Percentiles rank a stretch among this genome's conserved stretches.
These are phyloP conservation scores for Mycosphaerella sp. DNA, from an alignment of 2,329 filamentous ascomycete genomes.

Conservation along the genomic window DNA sequence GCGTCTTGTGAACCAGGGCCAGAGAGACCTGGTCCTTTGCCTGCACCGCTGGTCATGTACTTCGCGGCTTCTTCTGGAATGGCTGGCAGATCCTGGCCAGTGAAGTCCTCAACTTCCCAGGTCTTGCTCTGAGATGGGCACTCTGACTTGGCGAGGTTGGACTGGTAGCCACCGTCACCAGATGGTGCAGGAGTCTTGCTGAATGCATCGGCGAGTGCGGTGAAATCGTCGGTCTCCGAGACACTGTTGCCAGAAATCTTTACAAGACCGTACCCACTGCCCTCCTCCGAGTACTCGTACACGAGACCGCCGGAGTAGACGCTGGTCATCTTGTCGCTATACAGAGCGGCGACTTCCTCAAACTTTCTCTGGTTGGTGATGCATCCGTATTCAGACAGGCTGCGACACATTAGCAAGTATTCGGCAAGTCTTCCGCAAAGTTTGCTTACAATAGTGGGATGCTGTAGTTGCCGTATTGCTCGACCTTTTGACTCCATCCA, in stretches of 20 bases:
- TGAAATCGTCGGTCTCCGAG: conserved; percentile 57
- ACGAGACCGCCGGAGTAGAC: conserved; percentile 96
- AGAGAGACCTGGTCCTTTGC: conserved; percentile 49
- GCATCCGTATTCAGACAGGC: conserved; percentile 91
- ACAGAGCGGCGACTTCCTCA: conserved; percentile 70
- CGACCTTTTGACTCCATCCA: conserved; percentile 82
- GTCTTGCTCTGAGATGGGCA: conserved; percentile 50
- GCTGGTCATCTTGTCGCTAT: conserved; percentile 71
- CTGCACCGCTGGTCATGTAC: conserved; percentile 54
- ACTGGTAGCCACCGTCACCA: conserved; percentile 56
- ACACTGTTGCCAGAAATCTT: conserved; percentile 49
- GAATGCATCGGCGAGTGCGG: conserved; percentile 48
- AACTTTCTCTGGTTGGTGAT: conserved; percentile 75
- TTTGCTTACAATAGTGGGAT: conserved; percentile 65
- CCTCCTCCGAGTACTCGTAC: conserved; percentile 86
- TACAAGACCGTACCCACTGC: conserved; percentile 74
- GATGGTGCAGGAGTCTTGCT: conserved; percentile 45
- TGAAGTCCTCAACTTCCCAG: conserved; percentile 50
- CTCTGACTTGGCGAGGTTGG: conserved; percentile 44
- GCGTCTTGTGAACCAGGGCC: conserved; percentile 52
- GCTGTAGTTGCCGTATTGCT: conserved; percentile 79
- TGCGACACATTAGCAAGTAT: conserved; percentile 22
- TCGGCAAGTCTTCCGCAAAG: background rate
- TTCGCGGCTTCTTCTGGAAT: conserved; percentile 51
- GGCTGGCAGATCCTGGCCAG: conserved; percentile 47